Evolutionary conservation across 2,329 filamentous ascomycete genomes (phyloP), one percentile per base, ranked within the genome.

Genomic region (Fusarium tuaranense): DNA sequence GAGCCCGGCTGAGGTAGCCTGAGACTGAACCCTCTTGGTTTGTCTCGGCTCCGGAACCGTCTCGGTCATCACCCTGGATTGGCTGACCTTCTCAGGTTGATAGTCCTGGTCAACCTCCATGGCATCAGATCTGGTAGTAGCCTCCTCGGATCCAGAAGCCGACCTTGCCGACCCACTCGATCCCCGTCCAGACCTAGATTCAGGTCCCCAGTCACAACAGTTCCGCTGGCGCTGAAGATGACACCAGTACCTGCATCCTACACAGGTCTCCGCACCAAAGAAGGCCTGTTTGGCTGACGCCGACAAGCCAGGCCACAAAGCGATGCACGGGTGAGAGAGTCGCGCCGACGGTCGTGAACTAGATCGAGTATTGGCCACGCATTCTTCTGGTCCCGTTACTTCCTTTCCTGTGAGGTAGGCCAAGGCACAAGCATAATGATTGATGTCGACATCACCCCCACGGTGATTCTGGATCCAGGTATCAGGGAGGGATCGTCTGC

Each of bases 341-440:
- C 78, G 73, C 12, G 76, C 63, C 4, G 70, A 67, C 3, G 60
- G 63, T 6, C 63, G 69, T 4, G 41, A 51, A 16, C 13, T 62
- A 12, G 20, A 39, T 18, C 44, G 48, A 25, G 3, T 27, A 46
- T 73, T 76, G 1, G 65, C 72, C 10, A 27, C 68, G 16, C 80
- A 80, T 46, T 70, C 64, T 1, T 67, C 71, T 1, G 38, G 12
- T 4, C 76, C 80, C 14, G 65, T 70, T 5, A 82, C 69, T 30
- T 72, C 78, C 1, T 69, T 75, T 1, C 82, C 82, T 0, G 78
- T 78, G 1, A 84, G 53, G 57, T 80, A 84, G 7, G 81, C 82
- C 6, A 83, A 34, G 5, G 79, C 79, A 55, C 75, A 79, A 18
- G 81, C 76, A 61, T 82, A 83, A 20, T 76, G 69, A 1, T 48